A percentile compares a stretch with the other conserved stretches of the same genome.
Evolutionary conservation across 768 basidiomycete species (phyloP).

Genomic region (Rhizopogon salebrosus): DNA sequence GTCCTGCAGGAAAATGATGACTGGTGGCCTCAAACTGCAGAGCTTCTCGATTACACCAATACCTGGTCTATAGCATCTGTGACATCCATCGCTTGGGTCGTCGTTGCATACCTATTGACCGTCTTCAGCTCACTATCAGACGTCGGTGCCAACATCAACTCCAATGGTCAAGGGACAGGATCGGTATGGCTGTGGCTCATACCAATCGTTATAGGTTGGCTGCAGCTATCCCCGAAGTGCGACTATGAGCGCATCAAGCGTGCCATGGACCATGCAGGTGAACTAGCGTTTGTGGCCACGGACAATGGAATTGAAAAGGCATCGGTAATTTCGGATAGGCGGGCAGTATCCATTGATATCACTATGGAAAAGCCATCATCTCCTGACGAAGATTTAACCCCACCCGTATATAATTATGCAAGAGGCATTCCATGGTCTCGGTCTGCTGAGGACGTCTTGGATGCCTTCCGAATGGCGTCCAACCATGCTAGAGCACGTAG

Average conservation of each 20-base stretch:
- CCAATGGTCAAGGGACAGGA: constrained; percentile 34
- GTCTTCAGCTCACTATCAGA: constrained; percentile 24
- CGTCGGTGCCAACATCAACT: constrained; percentile 17
- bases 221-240: constrained; percentile 36
- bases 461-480: constrained; percentile 3
- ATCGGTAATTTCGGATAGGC: background rate
- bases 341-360: constrained; percentile 1
- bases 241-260: constrained; percentile 24
- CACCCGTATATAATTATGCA: constrained; percentile 22
- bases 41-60: constrained; percentile 32
- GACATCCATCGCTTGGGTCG: constrained; percentile 38
- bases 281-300: constrained; percentile 17
- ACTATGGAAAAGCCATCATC: constrained; percentile 2
- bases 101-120: constrained; percentile 38
- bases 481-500: constrained; percentile 3
- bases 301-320: constrained; percentile 1
- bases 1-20: constrained; percentile 36
- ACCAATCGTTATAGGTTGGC: constrained; percentile 35
- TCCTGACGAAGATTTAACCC: constrained; percentile 19
- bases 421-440: constrained; percentile 17
- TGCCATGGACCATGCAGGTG: constrained; percentile 26
- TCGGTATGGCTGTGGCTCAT: constrained; percentile 42
- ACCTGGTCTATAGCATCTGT: constrained; percentile 37
- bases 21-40: constrained; percentile 34
- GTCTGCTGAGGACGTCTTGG: background rate